These are phyloP conservation scores for Elsinoe fawcettii DNA, from an alignment of 2,329 filamentous ascomycete species.

Conservation along the genomic window DNA sequence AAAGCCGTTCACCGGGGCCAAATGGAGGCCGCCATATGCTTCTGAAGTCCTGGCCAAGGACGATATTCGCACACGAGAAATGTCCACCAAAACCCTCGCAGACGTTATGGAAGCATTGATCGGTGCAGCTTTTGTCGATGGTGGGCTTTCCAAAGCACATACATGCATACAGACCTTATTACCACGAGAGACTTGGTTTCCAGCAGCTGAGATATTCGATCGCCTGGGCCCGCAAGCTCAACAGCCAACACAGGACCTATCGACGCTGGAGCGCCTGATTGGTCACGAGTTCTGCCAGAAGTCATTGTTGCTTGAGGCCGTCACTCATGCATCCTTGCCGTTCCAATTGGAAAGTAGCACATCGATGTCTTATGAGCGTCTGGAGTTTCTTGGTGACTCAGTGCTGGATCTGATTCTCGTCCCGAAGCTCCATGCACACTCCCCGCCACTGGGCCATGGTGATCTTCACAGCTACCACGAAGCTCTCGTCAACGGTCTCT, in stretches of 20 bases:
- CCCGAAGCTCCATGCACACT: conserved; percentile 48
- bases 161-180: conserved; percentile 61
- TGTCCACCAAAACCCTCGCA: conserved; percentile 70
- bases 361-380: conserved; percentile 58
- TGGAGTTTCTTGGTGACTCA: conserved; percentile 84
- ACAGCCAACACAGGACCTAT: neutral
- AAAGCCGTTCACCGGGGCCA: conserved; percentile 56
- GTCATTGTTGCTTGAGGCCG: conserved; percentile 63
- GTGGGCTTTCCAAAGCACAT: conserved; percentile 56
- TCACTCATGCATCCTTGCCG: conserved; percentile 62
- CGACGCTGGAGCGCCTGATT: conserved; percentile 56
- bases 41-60: conserved; percentile 10
- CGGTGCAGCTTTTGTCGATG: conserved; percentile 63
- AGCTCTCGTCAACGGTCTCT: conserved; percentile 69
- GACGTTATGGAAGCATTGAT: conserved; percentile 84
- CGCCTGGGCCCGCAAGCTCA: conserved; percentile 30
- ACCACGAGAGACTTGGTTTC: conserved; percentile 24
- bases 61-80: conserved; percentile 23
- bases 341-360: conserved; percentile 31
- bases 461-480: conserved; percentile 71
- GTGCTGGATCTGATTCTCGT: conserved; percentile 74
- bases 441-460: conserved; percentile 43
- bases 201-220: neutral
- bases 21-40: conserved; percentile 64
- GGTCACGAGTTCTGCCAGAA: conserved; percentile 65